Evolutionary conservation across 495 filamentous ascomycete species (phyloP), one percentile per base, ranked within the genome.

Genomic region (Zalerion maritima): DNA sequence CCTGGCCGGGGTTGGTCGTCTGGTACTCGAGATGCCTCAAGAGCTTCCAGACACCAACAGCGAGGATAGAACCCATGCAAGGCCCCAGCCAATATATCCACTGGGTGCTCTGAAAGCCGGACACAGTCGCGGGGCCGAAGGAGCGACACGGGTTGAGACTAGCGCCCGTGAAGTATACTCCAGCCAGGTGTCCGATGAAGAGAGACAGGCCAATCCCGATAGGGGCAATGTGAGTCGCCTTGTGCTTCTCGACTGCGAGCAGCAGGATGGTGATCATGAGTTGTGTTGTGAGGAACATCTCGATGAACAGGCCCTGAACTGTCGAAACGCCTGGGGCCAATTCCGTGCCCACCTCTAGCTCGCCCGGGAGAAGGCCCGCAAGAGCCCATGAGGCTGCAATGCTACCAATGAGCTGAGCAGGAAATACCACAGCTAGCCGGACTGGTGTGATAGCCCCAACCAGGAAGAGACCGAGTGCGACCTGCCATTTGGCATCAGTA

Each of bases 71-170:
- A n/a, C 69, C 70, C 1, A 64, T 32, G 11, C 55, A 35, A 8
- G 74, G 73, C 0, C 70, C 73, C 14, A 77, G 29, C 59, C 62
- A 75, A 48, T 77, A 77, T 34, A 78, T 78, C 78, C 75, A 82
- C 40, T 80, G 75, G 54, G 80, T 66, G 21, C 52, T 40, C 0
- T 69, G 60, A 50, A 93, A 93, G 10, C 41, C 52, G 21, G 68
- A 73, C 30, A 85, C 68, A 4, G 78, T 69, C 26, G 61, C 67
- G 3, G 80, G 79, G 5, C 79, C 78, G 32, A 84, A 74, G 3
- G 70, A 76, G 17, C 79, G 64, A 6, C 78, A 74, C 2, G 78
- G 79, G 37, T 83, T 83, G 6, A 84, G 64, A 6, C 68, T 73
- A 16, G 74, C 75, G 29, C 80, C 78, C 20, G 78, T 84, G 46